A percentile compares a stretch with the other conserved stretches of the same genome.
These are phyloP conservation scores for Bolboschoenoplectus hybrid DNA, from an alignment of 202 grass and related monocot genomes.

Conservation along the genomic window DNA sequence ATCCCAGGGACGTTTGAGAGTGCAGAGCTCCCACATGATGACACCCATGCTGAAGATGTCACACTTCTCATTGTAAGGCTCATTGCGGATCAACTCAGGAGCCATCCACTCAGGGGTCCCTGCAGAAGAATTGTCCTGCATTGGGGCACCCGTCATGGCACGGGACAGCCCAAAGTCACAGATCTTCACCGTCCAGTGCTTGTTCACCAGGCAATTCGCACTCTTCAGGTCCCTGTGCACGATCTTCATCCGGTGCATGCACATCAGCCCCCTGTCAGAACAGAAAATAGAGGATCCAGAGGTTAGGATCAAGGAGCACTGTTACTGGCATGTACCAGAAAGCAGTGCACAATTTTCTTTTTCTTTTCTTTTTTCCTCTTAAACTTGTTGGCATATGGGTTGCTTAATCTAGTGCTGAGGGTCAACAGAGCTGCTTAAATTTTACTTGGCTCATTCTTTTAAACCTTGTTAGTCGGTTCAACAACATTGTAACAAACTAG, in stretches of 20 bases:
- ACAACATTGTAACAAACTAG: not conserved
- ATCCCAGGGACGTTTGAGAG: slow-evolving; percentile 86
- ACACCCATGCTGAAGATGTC: slow-evolving; percentile 97
- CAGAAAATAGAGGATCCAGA: slow-evolving; percentile 38
- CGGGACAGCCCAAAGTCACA: slow-evolving; percentile 95
- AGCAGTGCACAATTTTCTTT: not conserved
- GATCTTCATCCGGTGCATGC: slow-evolving; percentile 95
- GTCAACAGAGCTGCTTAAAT: not conserved
- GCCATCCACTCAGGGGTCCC: slow-evolving; percentile 99
- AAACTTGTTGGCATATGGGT: not conserved
- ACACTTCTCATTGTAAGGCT: slow-evolving; percentile 92
- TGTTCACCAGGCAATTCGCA: slow-evolving; percentile 98
- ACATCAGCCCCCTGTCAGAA: slow-evolving; percentile 87
- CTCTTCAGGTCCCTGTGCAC: slow-evolving; percentile 92
- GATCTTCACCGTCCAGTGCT: slow-evolving; percentile 89
- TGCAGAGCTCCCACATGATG: slow-evolving; percentile 99
- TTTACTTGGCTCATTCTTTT: slow-evolving; percentile 14
- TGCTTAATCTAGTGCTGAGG: not conserved
- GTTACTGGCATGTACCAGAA: not conserved
- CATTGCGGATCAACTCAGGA: slow-evolving; percentile 91
- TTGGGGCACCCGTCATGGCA: slow-evolving; percentile 59
- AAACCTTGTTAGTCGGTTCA: not conserved
- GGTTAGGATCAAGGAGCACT: not conserved
- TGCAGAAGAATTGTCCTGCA: slow-evolving; percentile 80
- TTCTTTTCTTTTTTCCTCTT: not conserved